These are phyloP conservation scores for Scleroderma bovista DNA, from an alignment of 768 basidiomycete genomes.

Conservation along the genomic window DNA sequence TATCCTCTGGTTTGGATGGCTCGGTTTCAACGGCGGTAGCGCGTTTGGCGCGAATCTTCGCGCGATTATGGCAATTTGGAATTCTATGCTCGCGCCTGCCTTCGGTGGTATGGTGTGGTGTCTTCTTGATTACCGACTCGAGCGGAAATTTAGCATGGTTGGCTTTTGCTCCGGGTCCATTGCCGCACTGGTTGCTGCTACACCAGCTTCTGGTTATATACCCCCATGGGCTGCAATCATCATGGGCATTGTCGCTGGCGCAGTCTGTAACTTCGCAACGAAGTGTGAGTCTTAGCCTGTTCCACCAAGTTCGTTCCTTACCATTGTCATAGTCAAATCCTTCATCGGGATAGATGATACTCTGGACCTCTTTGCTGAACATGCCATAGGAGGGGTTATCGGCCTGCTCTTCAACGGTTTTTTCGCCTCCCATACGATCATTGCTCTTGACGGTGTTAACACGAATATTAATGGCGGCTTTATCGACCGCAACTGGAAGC, in stretches of 20 bases:
- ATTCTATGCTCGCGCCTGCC: slow-evolving; percentile 84
- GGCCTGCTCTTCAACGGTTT: slow-evolving; percentile 70
- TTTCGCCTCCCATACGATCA: slow-evolving; percentile 63
- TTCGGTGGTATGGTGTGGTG: slow-evolving; percentile 86
- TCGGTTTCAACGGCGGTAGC: slow-evolving; percentile 89
- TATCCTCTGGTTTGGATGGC: slow-evolving; percentile 84
- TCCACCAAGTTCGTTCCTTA: slow-evolving; percentile 8
- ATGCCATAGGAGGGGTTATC: slow-evolving; percentile 79
- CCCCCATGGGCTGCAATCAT: slow-evolving; percentile 73
- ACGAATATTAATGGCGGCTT: slow-evolving; percentile 55
- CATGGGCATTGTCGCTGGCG: slow-evolving; percentile 68
- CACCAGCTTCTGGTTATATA: slow-evolving; percentile 80
- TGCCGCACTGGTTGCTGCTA: slow-evolving; percentile 83
- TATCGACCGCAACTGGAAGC: slow-evolving; percentile 72
- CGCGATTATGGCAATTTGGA: slow-evolving; percentile 81
- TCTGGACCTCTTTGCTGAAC: slow-evolving; percentile 91
- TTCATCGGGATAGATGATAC: slow-evolving; percentile 76
- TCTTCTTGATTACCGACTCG: slow-evolving; percentile 69
- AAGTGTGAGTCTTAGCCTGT: slow-evolving; percentile 45
- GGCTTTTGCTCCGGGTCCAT: slow-evolving; percentile 88
- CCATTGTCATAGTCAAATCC: slow-evolving; percentile 49
- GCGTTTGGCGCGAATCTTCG: slow-evolving; percentile 86
- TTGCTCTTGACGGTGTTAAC: slow-evolving; percentile 64
- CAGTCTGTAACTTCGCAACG: slow-evolving; percentile 77
- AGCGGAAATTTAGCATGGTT: slow-evolving; percentile 83